A percentile compares a stretch with the other conserved stretches of the same genome.
These are phyloP conservation scores for Magnolia officinalis DNA, from an alignment of 164 flowering plant genomes.

Conservation along the genomic window DNA sequence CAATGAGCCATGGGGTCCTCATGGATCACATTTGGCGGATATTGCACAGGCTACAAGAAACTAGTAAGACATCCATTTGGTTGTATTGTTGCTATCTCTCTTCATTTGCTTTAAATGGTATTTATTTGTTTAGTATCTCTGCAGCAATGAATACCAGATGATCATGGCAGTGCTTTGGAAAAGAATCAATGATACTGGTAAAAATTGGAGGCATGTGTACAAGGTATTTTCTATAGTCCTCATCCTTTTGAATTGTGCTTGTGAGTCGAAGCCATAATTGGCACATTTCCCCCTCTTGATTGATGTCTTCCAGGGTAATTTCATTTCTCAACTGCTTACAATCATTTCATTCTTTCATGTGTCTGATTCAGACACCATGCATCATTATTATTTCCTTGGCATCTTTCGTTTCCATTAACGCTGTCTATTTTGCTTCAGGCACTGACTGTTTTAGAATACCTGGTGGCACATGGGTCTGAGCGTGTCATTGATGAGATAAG, in stretches of 20 bases:
- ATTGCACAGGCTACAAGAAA: slow-evolving; percentile 92
- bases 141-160: slow-evolving; percentile 95
- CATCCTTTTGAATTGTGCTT: background rate
- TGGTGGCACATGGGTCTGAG: slow-evolving; percentile 95
- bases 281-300: background rate
- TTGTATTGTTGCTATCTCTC: background rate
- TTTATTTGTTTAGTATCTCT: slow-evolving; percentile 5
- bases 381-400: background rate
- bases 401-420: background rate
- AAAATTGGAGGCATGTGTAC: slow-evolving; percentile 99
- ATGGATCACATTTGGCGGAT: slow-evolving; percentile 91
- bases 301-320: background rate
- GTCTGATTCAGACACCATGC: too few species aligned
- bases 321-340: background rate
- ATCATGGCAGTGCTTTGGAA: slow-evolving; percentile 94
- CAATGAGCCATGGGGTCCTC: slow-evolving; percentile 99
- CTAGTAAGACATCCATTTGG: slow-evolving; percentile 45
- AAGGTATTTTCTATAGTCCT: slow-evolving; percentile 46
- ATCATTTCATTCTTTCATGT: background rate
- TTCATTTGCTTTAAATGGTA: background rate
- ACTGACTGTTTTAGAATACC: slow-evolving; percentile 84
- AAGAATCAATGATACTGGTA: slow-evolving; percentile 90
- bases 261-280: background rate
- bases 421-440: slow-evolving; percentile 50
- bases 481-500: slow-evolving; percentile 93